phyloP scores from a whole-genome alignment of 331 rosid genomes.

The Rosa hybrid region DNA sequence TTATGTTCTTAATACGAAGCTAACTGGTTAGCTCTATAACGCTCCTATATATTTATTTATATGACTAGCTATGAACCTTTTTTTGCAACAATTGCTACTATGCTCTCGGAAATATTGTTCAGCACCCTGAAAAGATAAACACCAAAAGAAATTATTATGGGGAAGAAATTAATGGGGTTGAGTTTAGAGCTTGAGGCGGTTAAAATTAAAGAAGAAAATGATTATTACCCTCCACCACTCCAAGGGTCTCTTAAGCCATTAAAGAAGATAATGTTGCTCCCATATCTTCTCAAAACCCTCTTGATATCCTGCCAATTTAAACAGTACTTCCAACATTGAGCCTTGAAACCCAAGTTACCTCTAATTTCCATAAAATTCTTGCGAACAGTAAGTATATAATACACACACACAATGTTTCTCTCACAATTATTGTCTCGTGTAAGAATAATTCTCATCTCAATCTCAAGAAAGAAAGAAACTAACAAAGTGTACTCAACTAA shows the following conservation, averaged over 20 bases:
- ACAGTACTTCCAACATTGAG: not conserved
- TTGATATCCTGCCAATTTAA: constrained; percentile 46
- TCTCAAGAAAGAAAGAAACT: not conserved
- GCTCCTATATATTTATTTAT: too few species aligned
- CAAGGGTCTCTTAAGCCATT: constrained; percentile 97
- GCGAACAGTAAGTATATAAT: not conserved
- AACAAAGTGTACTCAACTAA: too few species aligned
- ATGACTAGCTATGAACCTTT: constrained; percentile 41
- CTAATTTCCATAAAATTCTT: not conserved
- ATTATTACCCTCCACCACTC: constrained; percentile 93
- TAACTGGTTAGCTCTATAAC: too few species aligned
- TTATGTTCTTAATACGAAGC: too few species aligned
- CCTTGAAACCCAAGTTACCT: not conserved
- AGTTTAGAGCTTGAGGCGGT: not conserved
- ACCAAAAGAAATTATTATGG: not conserved
- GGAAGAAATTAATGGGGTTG: not conserved
- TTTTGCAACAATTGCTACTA: constrained; percentile 76
- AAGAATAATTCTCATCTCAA: not conserved
- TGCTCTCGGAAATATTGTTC: constrained; percentile 57
- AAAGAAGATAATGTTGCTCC: constrained; percentile 86
- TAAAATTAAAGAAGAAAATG: not conserved
- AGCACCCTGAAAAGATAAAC: constrained; percentile 49
- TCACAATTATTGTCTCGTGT: not conserved
- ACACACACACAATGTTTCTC: not conserved
- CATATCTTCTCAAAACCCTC: constrained; percentile 59